phyloP scores from a whole-genome alignment of 805 yeast genomes.

The Maudiozyma serrabonitensis region DNA sequence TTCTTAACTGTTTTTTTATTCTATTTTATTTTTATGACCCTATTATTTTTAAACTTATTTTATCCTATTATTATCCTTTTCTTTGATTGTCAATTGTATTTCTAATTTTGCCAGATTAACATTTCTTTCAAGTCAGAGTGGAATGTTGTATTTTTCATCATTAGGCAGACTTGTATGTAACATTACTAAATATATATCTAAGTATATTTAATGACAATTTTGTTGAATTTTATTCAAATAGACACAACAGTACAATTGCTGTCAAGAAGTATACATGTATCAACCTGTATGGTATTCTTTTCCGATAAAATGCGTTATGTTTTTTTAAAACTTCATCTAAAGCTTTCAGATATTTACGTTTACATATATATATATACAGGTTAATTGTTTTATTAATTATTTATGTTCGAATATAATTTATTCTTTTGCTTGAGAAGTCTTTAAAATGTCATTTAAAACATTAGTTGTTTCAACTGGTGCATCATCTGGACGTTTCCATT shows the following conservation, averaged over 20 bases:
- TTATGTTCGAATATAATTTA: neutral
- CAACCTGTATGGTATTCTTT: no score
- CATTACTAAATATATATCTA: neutral
- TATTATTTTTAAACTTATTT: no score
- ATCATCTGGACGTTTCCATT: conserved; percentile 69
- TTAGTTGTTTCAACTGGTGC: conserved; percentile 41
- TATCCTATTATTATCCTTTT: no score
- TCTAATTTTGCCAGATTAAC: neutral
- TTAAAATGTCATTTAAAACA: conserved; percentile 11
- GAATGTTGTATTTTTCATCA: no score
- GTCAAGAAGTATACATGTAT: no score
- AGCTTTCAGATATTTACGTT: no score
- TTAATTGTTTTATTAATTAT: no score
- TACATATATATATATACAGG: no score
- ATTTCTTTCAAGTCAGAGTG: no score
- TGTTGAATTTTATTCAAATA: neutral
- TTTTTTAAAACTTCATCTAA: no score
- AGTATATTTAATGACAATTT: neutral
- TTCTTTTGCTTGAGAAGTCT: neutral
- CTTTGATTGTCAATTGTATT: neutral
- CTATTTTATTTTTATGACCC: neutral
- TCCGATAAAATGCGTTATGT: no score
- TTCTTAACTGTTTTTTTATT: neutral
- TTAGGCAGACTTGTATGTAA: neutral
- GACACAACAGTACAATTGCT: no score